Conservation (phyloP, 2,329 filamentous ascomycete species). For the Fusarium tupiense region DNA sequence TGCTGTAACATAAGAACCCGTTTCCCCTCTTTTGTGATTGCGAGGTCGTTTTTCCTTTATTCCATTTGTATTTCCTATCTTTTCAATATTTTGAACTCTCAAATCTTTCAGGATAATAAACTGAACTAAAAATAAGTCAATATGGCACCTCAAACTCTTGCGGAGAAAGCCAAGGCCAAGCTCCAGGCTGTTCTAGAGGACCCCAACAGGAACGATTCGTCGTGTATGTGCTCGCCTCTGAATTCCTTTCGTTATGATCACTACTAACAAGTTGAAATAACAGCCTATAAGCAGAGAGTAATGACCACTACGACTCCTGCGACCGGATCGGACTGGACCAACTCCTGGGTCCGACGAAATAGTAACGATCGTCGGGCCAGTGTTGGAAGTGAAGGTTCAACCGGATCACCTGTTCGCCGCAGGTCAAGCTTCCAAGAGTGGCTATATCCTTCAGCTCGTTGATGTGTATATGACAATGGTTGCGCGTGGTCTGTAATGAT, state of each 20-base stretch:
- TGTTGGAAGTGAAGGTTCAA: constrained; percentile 27
- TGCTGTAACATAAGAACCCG: constrained; percentile 5
- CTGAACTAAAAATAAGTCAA: background rate
- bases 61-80: background rate
- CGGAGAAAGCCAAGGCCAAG: constrained; percentile 34
- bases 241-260: rapidly evolving
- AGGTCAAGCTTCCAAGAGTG: constrained; percentile 33
- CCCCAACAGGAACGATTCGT: constrained; percentile 27
- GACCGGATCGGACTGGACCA: constrained; percentile 22
- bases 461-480: background rate
- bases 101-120: background rate
- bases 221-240: background rate
- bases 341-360: constrained; percentile 25
- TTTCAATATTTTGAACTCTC: background rate
- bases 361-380: constrained; percentile 28
- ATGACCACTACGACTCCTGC: constrained; percentile 29
- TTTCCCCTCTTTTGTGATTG: constrained; percentile 10
- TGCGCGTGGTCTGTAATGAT: no score
- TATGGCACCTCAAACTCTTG: constrained; percentile 29
- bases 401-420: constrained; percentile 13
- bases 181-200: constrained; percentile 32
- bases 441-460: constrained; percentile 35
- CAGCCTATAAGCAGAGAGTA: constrained; percentile 34
- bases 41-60: background rate
- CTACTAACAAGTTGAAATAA: background rate